Conservation (phyloP, 139 green algal genomes). For the Tetraselmis chui region DNA sequence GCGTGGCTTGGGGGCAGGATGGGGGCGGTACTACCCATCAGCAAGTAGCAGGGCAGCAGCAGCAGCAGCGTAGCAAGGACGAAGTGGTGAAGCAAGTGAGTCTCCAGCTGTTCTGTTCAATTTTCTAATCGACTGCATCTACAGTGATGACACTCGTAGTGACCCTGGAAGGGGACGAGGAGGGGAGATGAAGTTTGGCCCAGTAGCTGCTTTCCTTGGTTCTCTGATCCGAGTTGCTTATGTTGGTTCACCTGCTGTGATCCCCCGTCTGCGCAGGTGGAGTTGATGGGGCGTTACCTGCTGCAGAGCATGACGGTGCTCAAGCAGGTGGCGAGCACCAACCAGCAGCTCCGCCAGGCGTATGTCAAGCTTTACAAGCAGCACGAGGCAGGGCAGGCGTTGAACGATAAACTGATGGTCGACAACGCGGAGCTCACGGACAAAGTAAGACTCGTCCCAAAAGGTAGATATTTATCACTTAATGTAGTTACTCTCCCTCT, state of each 20-base stretch:
- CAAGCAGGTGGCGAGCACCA: conserved; percentile 6
- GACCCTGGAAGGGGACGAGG: too few relatives aligned
- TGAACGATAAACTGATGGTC: conserved; percentile 18
- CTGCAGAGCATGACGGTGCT: conserved; percentile 11
- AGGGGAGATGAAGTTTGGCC: background rate
- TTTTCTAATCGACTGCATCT: too few relatives aligned
- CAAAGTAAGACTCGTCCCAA: too few relatives aligned
- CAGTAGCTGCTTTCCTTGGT: background rate
- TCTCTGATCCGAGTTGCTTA: background rate
- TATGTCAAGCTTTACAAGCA: conserved; percentile 10
- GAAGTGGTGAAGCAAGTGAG: background rate
- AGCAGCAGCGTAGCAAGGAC: background rate
- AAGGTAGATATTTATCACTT: too few relatives aligned
- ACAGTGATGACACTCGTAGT: too few relatives aligned
- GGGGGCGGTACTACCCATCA: background rate
- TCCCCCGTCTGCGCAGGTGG: background rate
- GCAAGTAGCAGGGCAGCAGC: background rate
- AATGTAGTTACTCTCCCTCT: too few relatives aligned
- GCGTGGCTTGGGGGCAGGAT: too few relatives aligned
- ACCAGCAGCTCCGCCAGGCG: conserved; percentile 16
- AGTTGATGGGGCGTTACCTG: conserved; percentile 3
- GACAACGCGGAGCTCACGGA: conserved; percentile 26
- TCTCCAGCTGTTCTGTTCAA: too few relatives aligned
- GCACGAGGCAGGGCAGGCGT: background rate
- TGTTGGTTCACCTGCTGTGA: background rate